These are phyloP conservation scores for Lachnellula hyalina DNA, from an alignment of 2,329 filamentous ascomycete species.

Conservation along the genomic window DNA sequence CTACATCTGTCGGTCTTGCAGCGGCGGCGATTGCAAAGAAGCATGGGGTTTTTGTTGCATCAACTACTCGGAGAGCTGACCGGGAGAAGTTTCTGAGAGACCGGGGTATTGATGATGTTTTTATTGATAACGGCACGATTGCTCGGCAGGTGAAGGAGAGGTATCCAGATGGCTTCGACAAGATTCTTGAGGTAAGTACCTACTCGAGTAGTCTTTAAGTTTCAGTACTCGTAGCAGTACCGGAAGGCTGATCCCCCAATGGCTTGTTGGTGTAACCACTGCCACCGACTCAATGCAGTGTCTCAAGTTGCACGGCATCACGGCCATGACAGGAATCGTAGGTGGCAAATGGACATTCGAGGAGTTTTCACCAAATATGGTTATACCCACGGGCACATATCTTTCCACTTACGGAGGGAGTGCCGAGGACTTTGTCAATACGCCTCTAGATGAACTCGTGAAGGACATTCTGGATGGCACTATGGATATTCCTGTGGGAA, in stretches of 20 bases:
- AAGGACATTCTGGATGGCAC: conserved; percentile 3
- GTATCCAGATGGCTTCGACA: conserved; percentile 5
- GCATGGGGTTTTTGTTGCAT: conserved; percentile 12
- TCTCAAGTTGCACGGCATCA: neutral
- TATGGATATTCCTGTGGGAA: conserved; percentile 15
- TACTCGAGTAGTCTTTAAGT: neutral
- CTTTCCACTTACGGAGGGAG: neutral
- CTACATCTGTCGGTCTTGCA: conserved; percentile 2
- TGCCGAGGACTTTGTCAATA: conserved; percentile 9
- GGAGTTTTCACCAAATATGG: neutral
- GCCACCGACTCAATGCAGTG: neutral
- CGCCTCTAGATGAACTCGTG: conserved; percentile 10
- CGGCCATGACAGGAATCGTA: neutral
- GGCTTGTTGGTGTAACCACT: neutral
- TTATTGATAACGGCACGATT: conserved; percentile 5
- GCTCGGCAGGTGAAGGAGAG: conserved; percentile 1
- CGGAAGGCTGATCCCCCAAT: neutral
- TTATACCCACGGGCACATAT: neutral
- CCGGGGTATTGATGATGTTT: conserved; percentile 13
- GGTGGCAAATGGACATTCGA: neutral
- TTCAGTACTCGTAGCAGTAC: no score
- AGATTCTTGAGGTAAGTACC: conserved; percentile 10
- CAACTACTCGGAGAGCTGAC: conserved; percentile 14
- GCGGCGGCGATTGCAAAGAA: conserved; percentile 3
- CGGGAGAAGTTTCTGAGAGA: neutral